These are phyloP conservation scores for Mortierella claussenii DNA, from an alignment of 192 early-diverging fungal genomes.

Conservation along the genomic window DNA sequence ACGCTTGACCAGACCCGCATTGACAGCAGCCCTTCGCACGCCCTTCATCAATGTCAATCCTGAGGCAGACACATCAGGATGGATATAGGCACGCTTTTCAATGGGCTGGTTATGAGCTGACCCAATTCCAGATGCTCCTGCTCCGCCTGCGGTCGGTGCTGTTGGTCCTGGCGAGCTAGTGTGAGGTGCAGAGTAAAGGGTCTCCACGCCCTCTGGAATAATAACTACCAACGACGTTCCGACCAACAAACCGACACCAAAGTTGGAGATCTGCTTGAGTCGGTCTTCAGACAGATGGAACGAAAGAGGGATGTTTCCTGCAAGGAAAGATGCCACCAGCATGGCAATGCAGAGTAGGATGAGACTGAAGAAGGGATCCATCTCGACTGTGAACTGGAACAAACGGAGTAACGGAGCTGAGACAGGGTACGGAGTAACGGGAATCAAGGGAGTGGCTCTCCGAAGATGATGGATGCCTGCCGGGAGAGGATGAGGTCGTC, in stretches of 20 bases:
- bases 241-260: slow-evolving; percentile 92
- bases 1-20: slow-evolving; percentile 14
- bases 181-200: slow-evolving; percentile 65
- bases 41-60: not conserved
- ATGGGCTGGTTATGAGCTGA: slow-evolving; percentile 18
- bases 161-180: not conserved
- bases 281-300: slow-evolving; percentile 80
- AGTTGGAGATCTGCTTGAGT: slow-evolving; percentile 79
- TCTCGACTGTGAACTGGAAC: slow-evolving; percentile 1
- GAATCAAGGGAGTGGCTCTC: no score
- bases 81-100: slow-evolving; percentile 22
- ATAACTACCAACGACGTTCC: slow-evolving; percentile 94
- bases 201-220: slow-evolving; percentile 95
- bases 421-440: no score
- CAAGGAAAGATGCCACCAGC: slow-evolving; percentile 87
- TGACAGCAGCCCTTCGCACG: not conserved
- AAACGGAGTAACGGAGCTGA: no score
- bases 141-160: not conserved
- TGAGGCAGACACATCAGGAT: slow-evolving; percentile 11
- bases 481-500: no score
- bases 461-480: no score
- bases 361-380: slow-evolving; percentile 70
- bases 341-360: slow-evolving; percentile 77
- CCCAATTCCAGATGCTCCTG: no score
- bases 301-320: slow-evolving; percentile 87